Base-by-base conservation (phyloP, 2,329 filamentous ascomycete species). In the Neurospora sp. region DNA sequence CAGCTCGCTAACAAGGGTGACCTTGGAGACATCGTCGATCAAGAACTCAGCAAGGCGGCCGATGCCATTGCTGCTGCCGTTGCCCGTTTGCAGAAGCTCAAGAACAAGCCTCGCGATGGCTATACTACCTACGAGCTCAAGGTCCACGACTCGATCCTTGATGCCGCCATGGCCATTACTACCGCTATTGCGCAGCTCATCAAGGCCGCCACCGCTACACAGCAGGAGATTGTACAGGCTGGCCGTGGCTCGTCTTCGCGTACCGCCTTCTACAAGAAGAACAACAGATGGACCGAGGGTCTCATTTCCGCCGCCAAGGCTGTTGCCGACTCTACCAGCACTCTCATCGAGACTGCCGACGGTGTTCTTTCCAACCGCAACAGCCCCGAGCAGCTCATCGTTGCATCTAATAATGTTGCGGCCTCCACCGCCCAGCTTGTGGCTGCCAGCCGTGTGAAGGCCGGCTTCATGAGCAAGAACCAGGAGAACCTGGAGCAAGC, bases 251-350 rank as follows among this genome's bases (percentile, higher is more conserved):
- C 90, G 36, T 92, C 92, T 68, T 96, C 93, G 65, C 88, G 90
- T 70, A 96, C 94, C 1, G 93, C 94, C 33, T 99, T 99, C 81
- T 99, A 99, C 89, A 98, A 98, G 87, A 98, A 98, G 85, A 97
- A 99, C 87, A 99, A 98, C 82, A 89, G 96, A 68, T 99, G 96
- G 96, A 99, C 96, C 0, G 96, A 99, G 78, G 96, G 96, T 66
- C 88, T 99, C 71, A 97, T 99, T 78, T 97, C 93, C 43, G 96
- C 96, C 0, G 95, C 96, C 73, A 99, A 99, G 83, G 96, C 96
- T 0, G 96, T 99, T 19, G 96, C 96, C 3, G 87, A 87, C 1
- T 96, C 93, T 17, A 99, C 96, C 11, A 98, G 97, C 82, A 96
- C 91, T 57, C 88, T 99, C 74, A 99, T 99, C 77, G 96, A 99